A percentile compares a stretch with the other conserved stretches of the same genome.
These are phyloP conservation scores for Talaromyces rugulosus DNA, from an alignment of 2,329 filamentous ascomycete genomes.

Conservation along the genomic window DNA sequence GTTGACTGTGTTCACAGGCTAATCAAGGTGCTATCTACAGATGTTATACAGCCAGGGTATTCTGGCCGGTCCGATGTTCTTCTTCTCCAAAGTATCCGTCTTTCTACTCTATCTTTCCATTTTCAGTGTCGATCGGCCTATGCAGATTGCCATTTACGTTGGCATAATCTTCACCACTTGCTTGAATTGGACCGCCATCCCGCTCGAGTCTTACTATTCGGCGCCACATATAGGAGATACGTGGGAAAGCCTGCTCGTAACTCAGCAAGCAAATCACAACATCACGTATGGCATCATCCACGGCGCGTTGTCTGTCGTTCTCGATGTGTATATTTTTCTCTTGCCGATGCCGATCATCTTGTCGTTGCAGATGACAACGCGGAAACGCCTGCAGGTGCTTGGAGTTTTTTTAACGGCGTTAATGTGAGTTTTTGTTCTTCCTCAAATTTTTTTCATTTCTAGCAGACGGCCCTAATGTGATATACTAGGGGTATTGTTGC, in stretches of 20 bases:
- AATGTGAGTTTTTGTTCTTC: background rate
- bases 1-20: background rate
- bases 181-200: background rate
- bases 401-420: background rate
- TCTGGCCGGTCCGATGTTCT: background rate
- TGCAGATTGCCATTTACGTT: background rate
- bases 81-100: background rate
- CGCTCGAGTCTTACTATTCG: background rate
- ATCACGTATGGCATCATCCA: background rate
- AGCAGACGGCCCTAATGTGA: background rate
- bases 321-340: background rate
- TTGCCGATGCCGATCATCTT: background rate
- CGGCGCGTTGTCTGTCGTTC: background rate
- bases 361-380: background rate
- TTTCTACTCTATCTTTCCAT: background rate
- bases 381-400: background rate
- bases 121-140: background rate
- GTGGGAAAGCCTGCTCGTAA: background rate
- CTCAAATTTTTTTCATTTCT: background rate
- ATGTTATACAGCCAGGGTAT: background rate
- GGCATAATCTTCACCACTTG: background rate
- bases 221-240: background rate
- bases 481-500: background rate
- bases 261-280: background rate
- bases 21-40: background rate